Conservation (phyloP, 192 early-diverging fungal species). For the Coemansia sp. region DNA sequence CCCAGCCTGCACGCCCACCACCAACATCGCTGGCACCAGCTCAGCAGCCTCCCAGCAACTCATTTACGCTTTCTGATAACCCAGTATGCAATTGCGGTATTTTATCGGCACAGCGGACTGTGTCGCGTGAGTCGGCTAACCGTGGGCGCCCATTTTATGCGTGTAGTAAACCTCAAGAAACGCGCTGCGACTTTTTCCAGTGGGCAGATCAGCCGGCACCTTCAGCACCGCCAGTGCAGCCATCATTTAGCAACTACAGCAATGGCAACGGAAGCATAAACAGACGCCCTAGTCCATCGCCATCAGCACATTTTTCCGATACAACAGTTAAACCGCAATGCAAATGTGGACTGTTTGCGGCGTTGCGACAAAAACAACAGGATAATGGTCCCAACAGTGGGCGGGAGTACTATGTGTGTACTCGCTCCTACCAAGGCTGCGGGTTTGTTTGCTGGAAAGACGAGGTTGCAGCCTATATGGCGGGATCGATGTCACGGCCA, state of each 20-base stretch:
- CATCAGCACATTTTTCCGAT: not conserved
- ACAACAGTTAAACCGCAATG: slow-evolving; percentile 46
- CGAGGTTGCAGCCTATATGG: slow-evolving; percentile 22
- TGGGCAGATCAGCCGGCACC: slow-evolving; percentile 56
- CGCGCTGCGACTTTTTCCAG: slow-evolving; percentile 57
- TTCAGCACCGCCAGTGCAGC: not conserved
- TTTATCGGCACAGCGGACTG: slow-evolving; percentile 37
- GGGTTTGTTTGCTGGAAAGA: slow-evolving; percentile 45
- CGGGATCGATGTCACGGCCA: not conserved
- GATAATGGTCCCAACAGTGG: slow-evolving; percentile 44
- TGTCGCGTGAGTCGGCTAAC: slow-evolving; percentile 56
- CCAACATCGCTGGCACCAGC: not conserved
- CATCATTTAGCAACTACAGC: not conserved
- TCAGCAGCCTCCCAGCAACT: not conserved
- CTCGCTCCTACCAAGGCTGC: slow-evolving; percentile 39
- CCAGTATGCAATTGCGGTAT: slow-evolving; percentile 52
- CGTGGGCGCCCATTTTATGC: slow-evolving; percentile 57
- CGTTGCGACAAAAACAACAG: slow-evolving; percentile 11
- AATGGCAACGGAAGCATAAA: slow-evolving; percentile 3
- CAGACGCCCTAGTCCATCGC: not conserved
- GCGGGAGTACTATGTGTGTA: slow-evolving; percentile 55
- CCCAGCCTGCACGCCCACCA: not conserved
- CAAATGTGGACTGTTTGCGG: slow-evolving; percentile 51
- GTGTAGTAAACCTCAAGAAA: slow-evolving; percentile 39
- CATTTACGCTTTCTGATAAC: slow-evolving; percentile 1